phyloP scores from a whole-genome alignment of 192 early-diverging fungal species.

The Powellomyces hirtus region DNA sequence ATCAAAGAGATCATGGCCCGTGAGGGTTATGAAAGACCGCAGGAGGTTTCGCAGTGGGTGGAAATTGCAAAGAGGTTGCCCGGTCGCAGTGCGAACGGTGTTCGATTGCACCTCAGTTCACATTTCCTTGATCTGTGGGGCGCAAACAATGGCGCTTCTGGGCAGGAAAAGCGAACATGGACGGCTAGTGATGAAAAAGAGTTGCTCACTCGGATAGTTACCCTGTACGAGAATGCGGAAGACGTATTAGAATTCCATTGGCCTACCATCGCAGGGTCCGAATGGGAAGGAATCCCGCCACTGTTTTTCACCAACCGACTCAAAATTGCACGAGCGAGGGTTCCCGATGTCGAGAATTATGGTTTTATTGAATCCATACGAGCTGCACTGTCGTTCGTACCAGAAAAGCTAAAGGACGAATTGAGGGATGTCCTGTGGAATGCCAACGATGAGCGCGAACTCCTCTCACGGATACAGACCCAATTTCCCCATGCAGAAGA shows the following conservation, averaged over 20 bases:
- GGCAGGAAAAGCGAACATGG: not conserved
- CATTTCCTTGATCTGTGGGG: not conserved
- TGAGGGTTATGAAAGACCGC: not conserved
- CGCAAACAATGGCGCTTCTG: not conserved
- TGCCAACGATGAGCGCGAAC: constrained; percentile 2
- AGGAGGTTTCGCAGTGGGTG: not conserved
- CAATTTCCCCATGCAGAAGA: not conserved
- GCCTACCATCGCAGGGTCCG: not conserved
- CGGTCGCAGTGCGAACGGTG: not conserved
- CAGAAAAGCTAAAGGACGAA: not conserved
- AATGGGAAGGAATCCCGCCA: not conserved
- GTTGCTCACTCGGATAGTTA: not conserved
- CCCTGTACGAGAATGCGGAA: not conserved
- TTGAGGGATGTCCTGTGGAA: not conserved
- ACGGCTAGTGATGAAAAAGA: constrained; percentile 6
- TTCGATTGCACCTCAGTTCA: not conserved
- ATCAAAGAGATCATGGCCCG: constrained; percentile 3
- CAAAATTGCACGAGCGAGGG: not conserved
- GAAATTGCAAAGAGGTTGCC: not conserved
- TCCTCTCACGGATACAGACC: not conserved
- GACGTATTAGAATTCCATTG: constrained; percentile 3
- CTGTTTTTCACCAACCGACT: not conserved
- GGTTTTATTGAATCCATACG: not conserved
- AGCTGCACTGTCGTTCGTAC: not conserved
- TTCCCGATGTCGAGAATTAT: not conserved